These are phyloP conservation scores for Polytolypa hystricis DNA, from an alignment of 2,329 filamentous ascomycete genomes.

Conservation along the genomic window DNA sequence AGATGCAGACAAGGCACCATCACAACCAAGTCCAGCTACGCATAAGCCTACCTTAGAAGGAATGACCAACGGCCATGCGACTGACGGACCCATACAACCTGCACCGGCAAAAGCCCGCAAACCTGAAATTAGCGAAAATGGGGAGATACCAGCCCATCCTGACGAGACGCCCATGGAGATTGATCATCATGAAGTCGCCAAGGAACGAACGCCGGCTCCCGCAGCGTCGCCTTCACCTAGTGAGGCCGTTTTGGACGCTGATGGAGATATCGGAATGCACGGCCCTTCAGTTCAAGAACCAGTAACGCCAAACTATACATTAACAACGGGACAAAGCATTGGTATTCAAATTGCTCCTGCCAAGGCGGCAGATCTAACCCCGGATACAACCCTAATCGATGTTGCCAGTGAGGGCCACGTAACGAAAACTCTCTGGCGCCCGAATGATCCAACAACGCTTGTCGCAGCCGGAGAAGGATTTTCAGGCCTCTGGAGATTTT, in stretches of 20 bases:
- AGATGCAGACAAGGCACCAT: conserved; percentile 21
- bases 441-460: conserved; percentile 31
- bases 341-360: conserved; percentile 38
- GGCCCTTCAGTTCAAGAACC: conserved; percentile 21
- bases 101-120: conserved; percentile 22
- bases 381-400: conserved; percentile 34
- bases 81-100: conserved; percentile 20
- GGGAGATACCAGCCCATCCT: conserved; percentile 20
- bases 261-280: conserved; percentile 34
- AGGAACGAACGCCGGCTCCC: conserved; percentile 18
- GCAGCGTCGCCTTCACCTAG: conserved; percentile 15
- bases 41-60: conserved; percentile 26
- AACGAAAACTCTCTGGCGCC: conserved; percentile 33
- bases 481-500: conserved; percentile 36
- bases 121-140: conserved; percentile 21
- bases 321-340: conserved; percentile 35
- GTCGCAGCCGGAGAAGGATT: conserved; percentile 33
- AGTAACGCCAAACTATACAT: conserved; percentile 25
- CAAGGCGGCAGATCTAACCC: conserved; percentile 37
- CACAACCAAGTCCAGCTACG: conserved; percentile 16
- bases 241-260: conserved; percentile 27
- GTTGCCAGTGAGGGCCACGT: conserved; percentile 28
- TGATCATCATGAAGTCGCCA: conserved; percentile 26
- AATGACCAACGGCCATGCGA: conserved; percentile 27
- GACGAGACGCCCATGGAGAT: conserved; percentile 29